Evolutionary conservation across 257 asterid genomes (phyloP).

Genomic region (Solanum verrucosum): DNA sequence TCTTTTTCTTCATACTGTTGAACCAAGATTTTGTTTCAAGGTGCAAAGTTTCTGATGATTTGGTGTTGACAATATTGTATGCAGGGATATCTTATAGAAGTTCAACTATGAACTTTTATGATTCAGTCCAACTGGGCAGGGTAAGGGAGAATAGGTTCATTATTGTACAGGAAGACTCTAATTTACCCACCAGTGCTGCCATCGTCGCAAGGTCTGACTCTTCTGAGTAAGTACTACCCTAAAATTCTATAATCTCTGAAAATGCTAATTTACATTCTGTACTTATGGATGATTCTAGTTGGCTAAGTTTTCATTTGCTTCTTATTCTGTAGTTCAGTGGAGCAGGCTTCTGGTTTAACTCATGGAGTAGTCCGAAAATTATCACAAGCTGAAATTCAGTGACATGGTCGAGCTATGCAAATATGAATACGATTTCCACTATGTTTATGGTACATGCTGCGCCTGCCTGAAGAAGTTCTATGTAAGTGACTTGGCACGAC

Average conservation of each 20-base stretch:
- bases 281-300: background rate
- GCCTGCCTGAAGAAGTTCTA: background rate
- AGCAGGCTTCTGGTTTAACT: background rate
- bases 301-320: background rate
- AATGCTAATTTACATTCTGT: background rate
- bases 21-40: background rate
- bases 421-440: background rate
- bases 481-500: background rate
- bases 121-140: background rate
- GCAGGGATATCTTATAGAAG: conserved; percentile 33
- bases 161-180: conserved; percentile 5
- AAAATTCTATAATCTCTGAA: background rate
- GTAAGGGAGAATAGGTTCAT: conserved; percentile 3
- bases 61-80: background rate
- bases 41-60: background rate
- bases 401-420: background rate
- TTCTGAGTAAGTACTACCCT: conserved; percentile 16
- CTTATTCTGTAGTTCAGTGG: conserved; percentile 8
- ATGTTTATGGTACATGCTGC: background rate
- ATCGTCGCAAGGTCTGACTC: conserved; percentile 4
- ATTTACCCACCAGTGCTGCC: conserved; percentile 4
- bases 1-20: background rate
- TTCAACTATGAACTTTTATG: conserved; percentile 5
- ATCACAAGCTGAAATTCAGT: background rate
- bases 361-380: background rate